Percentiles rank a stretch among this genome's conserved stretches.
Evolutionary conservation across 2,329 filamentous ascomycete genomes (phyloP).

Genomic region (Byssoonygena ceratinophila): DNA sequence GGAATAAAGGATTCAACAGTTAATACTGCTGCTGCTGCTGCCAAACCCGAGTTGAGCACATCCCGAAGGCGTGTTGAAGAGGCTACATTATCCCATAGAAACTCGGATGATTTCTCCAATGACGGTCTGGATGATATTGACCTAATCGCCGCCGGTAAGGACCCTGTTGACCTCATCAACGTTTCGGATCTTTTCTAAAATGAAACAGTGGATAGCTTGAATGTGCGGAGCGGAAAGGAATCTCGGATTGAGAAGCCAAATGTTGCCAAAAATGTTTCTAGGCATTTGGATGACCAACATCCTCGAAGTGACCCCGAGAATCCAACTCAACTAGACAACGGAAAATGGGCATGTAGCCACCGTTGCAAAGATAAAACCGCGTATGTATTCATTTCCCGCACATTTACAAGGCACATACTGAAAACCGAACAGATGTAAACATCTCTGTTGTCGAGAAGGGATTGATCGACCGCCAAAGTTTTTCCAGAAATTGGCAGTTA

Average conservation of each 20-base stretch:
- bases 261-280: not conserved
- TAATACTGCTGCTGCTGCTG: not conserved
- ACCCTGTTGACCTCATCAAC: not conserved
- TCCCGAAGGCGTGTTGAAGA: not conserved
- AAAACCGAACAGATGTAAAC: conserved; percentile 49
- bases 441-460: conserved; percentile 62
- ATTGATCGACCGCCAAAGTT: conserved; percentile 52
- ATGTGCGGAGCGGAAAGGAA: not conserved
- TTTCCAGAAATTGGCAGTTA: conserved; percentile 21
- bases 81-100: conserved; percentile 2
- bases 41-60: not conserved
- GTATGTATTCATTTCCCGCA: conserved; percentile 21
- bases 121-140: conserved; percentile 45
- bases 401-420: conserved; percentile 25
- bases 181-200: not conserved
- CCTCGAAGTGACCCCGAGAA: conserved; percentile 22
- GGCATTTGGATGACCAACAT: not conserved
- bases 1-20: not conserved
- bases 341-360: conserved; percentile 66
- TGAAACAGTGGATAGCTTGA: conserved; percentile 1
- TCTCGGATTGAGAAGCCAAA: not conserved
- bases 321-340: conserved; percentile 52
- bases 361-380: conserved; percentile 50
- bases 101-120: conserved; percentile 44
- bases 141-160: conserved; percentile 36